Percentiles rank a stretch among this genome's conserved stretches.
phyloP scores from a whole-genome alignment of 352 stramenopile species.

The Pythium brachiatum region DNA sequence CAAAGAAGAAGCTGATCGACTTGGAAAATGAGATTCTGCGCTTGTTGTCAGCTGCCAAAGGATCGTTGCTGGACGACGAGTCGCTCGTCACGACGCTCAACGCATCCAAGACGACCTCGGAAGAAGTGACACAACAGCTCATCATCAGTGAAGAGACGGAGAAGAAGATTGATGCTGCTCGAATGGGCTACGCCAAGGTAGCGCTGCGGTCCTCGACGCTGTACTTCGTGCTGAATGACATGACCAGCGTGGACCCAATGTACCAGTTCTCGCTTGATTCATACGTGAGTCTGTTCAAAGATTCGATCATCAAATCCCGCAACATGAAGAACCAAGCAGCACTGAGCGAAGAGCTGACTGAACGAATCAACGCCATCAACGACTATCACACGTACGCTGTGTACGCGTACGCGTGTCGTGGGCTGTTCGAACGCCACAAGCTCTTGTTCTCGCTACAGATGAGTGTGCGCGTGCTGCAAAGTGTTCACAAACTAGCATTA shows the following conservation, averaged over 20 bases:
- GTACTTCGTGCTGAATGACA: slow-evolving; percentile 96
- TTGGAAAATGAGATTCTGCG: slow-evolving; percentile 95
- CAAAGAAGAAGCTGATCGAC: slow-evolving; percentile 95
- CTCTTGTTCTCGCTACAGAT: slow-evolving; percentile 95
- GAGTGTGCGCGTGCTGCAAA: slow-evolving; percentile 91
- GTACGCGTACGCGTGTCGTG: slow-evolving; percentile 94
- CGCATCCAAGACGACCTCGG: slow-evolving; percentile 92
- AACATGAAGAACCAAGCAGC: slow-evolving; percentile 79
- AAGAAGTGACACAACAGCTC: slow-evolving; percentile 93
- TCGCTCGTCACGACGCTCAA: slow-evolving; percentile 94
- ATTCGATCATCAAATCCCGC: slow-evolving; percentile 89
- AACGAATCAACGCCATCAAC: slow-evolving; percentile 93
- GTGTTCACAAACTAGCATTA: slow-evolving; percentile 86
- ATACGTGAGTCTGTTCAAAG: slow-evolving; percentile 94
- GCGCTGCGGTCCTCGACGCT: slow-evolving; percentile 92
- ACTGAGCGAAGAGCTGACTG: slow-evolving; percentile 79
- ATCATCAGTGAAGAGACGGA: slow-evolving; percentile 94
- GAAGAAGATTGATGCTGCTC: slow-evolving; percentile 93
- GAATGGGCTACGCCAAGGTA: slow-evolving; percentile 92
- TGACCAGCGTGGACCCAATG: slow-evolving; percentile 95
- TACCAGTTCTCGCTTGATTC: slow-evolving; percentile 97
- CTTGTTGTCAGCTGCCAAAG: slow-evolving; percentile 89
- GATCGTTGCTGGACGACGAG: slow-evolving; percentile 93
- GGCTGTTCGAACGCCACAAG: slow-evolving; percentile 96
- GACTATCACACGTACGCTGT: slow-evolving; percentile 94